Base-by-base conservation (phyloP, 2,329 filamentous ascomycete species). In the Alternaria dauci region DNA sequence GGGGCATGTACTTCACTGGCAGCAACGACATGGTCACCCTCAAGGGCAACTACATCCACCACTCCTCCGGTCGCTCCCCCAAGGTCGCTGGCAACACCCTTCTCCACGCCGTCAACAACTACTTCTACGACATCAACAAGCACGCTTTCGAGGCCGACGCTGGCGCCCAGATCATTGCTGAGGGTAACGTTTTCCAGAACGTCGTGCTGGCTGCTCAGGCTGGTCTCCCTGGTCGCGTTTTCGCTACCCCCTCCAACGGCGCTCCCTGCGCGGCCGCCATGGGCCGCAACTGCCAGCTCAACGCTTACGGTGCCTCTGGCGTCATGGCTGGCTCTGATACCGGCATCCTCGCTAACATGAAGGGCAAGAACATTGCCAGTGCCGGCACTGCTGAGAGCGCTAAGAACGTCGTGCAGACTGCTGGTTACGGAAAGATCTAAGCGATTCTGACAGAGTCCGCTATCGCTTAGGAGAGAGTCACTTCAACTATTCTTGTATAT, bases 41-140 rank as follows among this genome's bases (percentile, higher is more conserved):
- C 72, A 85, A 87, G 79, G 81, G 81, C 66, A 88, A 88, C 81
- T 88, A 87, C 79, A 80, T 88, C 71, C 84, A 87, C 81, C 81
- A 86, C 75, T 84, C 83, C 50, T 83, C 81, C 12, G 87, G 86
- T 58, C 85, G 87, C 54, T 79, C 80, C 12, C 87, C 86, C 67
- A 88, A 88, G 79, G 79, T 88, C 23, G 79, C 76, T 56, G 81
- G 80, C 20, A 85, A 85, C 73, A 86, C 86, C 55, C 81, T 87
- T 44, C 78, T 88, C 54, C 87, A 89, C 76, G 84, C 84, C 42
- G 84, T 87, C 72, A 88, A 88, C 83, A 88, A 88, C 81, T 87
- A 85, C 82, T 88, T 81, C 79, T 81, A 85, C 72, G 80, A 83
- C 70, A 84, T 83, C 74, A 72, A 76, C 20, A 83, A 83, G 50